phyloP scores from a whole-genome alignment of 768 basidiomycete genomes.

The Hypholoma sublateritium region DNA sequence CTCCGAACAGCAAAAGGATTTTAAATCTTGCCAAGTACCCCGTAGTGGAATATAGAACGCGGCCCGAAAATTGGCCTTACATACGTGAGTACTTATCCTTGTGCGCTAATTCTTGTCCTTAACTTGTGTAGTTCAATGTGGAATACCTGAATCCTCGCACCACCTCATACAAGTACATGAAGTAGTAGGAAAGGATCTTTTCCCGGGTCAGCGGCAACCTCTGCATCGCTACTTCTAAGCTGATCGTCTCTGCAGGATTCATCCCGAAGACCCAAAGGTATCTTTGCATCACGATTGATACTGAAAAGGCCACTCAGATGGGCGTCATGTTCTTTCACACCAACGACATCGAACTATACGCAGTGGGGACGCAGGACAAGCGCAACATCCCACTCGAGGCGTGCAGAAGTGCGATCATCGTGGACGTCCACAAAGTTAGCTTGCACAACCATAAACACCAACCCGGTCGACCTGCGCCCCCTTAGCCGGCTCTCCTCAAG shows the following conservation, averaged over 20 bases:
- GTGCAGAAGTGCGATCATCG: constrained; percentile 16
- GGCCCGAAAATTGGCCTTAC: constrained; percentile 15
- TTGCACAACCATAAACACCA: too few species aligned
- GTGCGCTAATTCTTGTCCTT: neutral
- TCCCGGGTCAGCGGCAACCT: constrained; percentile 6
- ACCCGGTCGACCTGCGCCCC: too few species aligned
- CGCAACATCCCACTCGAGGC: constrained; percentile 15
- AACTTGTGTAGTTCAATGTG: constrained; percentile 11
- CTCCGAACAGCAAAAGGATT: constrained; percentile 15
- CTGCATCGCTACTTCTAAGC: neutral
- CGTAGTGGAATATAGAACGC: constrained; percentile 13
- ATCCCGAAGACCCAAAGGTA: constrained; percentile 10
- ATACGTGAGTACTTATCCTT: constrained; percentile 17
- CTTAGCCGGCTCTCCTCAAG: too few species aligned
- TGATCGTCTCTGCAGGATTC: constrained; percentile 4
- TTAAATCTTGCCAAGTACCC: constrained; percentile 15
- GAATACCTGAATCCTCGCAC: constrained; percentile 25
- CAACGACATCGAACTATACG: constrained; percentile 5
- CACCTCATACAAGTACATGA: constrained; percentile 22
- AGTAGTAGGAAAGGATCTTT: constrained; percentile 7
- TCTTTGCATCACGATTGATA: constrained; percentile 21
- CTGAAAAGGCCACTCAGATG: constrained; percentile 11
- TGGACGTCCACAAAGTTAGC: constrained; percentile 11
- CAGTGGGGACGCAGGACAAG: constrained; percentile 16
- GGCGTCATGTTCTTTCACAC: constrained; percentile 24